Evolutionary conservation across 495 filamentous ascomycete genomes (phyloP).

Genomic region (Penicillium flavigenum): DNA sequence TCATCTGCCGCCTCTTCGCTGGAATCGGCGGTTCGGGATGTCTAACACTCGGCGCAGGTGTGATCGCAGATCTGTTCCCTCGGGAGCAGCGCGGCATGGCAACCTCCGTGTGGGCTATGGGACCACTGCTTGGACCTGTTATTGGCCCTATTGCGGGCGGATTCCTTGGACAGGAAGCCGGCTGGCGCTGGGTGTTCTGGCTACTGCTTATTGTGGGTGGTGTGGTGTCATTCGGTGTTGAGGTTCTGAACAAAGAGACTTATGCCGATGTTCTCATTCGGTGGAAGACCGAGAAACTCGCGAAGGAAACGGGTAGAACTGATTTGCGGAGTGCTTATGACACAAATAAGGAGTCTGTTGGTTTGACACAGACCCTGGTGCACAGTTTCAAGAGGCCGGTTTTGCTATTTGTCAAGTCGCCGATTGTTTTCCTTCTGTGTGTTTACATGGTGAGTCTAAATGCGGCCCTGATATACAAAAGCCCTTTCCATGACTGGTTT

Average conservation of each 20-base stretch:
- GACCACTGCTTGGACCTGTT: constrained; percentile 47
- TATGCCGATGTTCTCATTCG: constrained; percentile 53
- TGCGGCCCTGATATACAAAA: neutral
- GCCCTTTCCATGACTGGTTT: neutral
- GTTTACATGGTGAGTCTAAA: constrained; percentile 48
- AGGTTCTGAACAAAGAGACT: constrained; percentile 48
- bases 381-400: constrained; percentile 48
- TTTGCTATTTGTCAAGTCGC: constrained; percentile 44
- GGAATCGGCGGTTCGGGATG: constrained; percentile 50
- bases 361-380: constrained; percentile 39
- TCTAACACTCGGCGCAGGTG: constrained; percentile 53
- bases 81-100: constrained; percentile 50
- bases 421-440: constrained; percentile 53
- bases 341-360: constrained; percentile 1
- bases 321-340: constrained; percentile 29
- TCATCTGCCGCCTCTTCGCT: constrained; percentile 53
- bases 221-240: constrained; percentile 35
- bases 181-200: constrained; percentile 59
- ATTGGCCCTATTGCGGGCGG: constrained; percentile 52
- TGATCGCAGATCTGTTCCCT: constrained; percentile 54
- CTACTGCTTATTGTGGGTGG: constrained; percentile 51
- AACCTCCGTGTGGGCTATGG: constrained; percentile 27
- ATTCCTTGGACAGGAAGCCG: constrained; percentile 48
- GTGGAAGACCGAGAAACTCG: constrained; percentile 47
- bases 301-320: constrained; percentile 37